Evolutionary conservation across 2,329 filamentous ascomycete genomes (phyloP).

Genomic region (Colletotrichum tofieldiae): DNA sequence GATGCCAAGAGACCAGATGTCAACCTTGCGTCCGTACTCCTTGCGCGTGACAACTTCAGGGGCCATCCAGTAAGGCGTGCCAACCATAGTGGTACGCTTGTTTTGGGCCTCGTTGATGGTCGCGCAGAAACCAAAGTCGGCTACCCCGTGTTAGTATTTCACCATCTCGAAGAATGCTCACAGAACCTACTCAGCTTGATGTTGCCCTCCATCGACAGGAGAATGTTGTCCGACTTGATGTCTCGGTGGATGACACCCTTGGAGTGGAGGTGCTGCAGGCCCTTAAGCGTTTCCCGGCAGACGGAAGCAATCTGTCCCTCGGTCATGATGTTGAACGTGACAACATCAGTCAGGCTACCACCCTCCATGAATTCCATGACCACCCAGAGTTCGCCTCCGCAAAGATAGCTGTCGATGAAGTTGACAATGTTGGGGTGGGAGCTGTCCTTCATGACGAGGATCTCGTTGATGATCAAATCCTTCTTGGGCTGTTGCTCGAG

Average conservation of each 20-base stretch:
- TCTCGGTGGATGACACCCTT: conserved; percentile 99
- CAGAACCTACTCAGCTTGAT: conserved; percentile 90
- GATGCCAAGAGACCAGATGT: conserved; percentile 98
- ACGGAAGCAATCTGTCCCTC: conserved; percentile 98
- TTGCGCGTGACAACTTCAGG: conserved; percentile 97
- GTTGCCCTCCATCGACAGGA: conserved; percentile 92
- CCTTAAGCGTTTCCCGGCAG: conserved; percentile 92
- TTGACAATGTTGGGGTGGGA: conserved; percentile 99
- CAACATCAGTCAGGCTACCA: conserved; percentile 96
- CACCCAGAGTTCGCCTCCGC: conserved; percentile 94
- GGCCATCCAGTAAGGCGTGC: conserved; percentile 99
- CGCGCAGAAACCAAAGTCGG: conserved; percentile 98
- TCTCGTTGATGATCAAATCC: conserved; percentile 99
- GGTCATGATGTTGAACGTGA: conserved; percentile 99
- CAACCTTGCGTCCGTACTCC: conserved; percentile 98
- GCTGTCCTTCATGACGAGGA: conserved; percentile 99
- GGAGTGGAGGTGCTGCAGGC: conserved; percentile 94
- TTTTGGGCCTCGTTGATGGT: conserved; percentile 98
- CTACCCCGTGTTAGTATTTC: conserved; percentile 64
- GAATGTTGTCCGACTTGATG: conserved; percentile 99
- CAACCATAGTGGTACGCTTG: conserved; percentile 99
- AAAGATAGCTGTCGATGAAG: conserved; percentile 97
- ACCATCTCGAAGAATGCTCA: background rate
- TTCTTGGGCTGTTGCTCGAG: conserved; percentile 99
- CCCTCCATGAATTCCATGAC: conserved; percentile 99